Conservation (phyloP, 768 basidiomycete species). For the Royoungia palumana region DNA sequence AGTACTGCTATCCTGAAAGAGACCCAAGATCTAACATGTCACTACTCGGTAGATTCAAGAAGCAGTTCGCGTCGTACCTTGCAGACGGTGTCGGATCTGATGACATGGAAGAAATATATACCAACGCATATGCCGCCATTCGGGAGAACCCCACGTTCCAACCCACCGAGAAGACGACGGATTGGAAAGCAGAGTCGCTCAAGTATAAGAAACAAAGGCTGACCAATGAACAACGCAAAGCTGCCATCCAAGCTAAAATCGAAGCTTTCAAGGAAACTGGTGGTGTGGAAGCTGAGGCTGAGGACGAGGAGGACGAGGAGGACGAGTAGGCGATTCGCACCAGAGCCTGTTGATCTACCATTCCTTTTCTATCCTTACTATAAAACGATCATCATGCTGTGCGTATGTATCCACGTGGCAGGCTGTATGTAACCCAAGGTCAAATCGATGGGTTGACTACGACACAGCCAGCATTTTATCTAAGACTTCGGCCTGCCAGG, state of each 20-base stretch:
- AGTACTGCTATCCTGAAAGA: slow-evolving; percentile 19
- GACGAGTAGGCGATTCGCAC: slow-evolving; percentile 53
- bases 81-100: slow-evolving; percentile 94
- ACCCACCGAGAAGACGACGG: slow-evolving; percentile 81
- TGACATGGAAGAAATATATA: slow-evolving; percentile 95
- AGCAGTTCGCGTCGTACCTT: slow-evolving; percentile 94
- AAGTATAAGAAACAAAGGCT: slow-evolving; percentile 71
- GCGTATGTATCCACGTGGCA: slow-evolving; percentile 20
- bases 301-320: slow-evolving; percentile 23
- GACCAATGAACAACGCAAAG: slow-evolving; percentile 73
- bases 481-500: slow-evolving; percentile 56
- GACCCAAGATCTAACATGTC: slow-evolving; percentile 2
- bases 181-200: slow-evolving; percentile 85
- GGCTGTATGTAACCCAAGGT: slow-evolving; percentile 1
- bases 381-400: slow-evolving; percentile 15
- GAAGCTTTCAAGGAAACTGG: slow-evolving; percentile 79
- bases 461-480: slow-evolving; percentile 33
- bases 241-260: slow-evolving; percentile 83
- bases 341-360: background rate
- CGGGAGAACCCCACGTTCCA: slow-evolving; percentile 92
- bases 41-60: slow-evolving; percentile 74
- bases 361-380: slow-evolving; percentile 1
- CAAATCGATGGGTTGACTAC: slow-evolving; percentile 10
- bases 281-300: slow-evolving; percentile 43
- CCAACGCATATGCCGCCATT: slow-evolving; percentile 90